phyloP scores from a whole-genome alignment of 2,329 filamentous ascomycete genomes.

The Pleoardoris graminearum region DNA sequence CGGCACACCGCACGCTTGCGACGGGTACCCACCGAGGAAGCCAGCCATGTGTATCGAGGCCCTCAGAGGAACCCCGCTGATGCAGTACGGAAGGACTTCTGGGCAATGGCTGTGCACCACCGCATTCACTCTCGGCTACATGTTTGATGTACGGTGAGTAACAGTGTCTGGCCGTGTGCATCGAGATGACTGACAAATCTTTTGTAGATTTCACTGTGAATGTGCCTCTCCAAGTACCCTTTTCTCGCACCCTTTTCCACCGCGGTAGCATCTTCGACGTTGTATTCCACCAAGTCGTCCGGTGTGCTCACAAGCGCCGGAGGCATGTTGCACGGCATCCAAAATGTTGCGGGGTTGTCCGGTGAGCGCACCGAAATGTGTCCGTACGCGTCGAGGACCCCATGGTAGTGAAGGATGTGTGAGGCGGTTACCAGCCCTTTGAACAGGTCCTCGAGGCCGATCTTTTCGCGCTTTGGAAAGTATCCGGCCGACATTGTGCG shows the following conservation, averaged over 20 bases:
- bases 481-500: slow-evolving; percentile 40
- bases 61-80: slow-evolving; percentile 47
- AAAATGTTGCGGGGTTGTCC: slow-evolving; percentile 51
- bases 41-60: slow-evolving; percentile 49
- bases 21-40: slow-evolving; percentile 47
- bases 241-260: slow-evolving; percentile 40
- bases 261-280: slow-evolving; percentile 45
- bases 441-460: slow-evolving; percentile 44
- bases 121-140: slow-evolving; percentile 43
- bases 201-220: slow-evolving; percentile 53
- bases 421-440: slow-evolving; percentile 50
- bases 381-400: slow-evolving; percentile 58
- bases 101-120: slow-evolving; percentile 51
- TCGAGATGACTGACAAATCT: slow-evolving; percentile 31
- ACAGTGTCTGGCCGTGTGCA: background rate
- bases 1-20: too few species aligned
- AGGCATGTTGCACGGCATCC: slow-evolving; percentile 49
- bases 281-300: slow-evolving; percentile 51
- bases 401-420: slow-evolving; percentile 58
- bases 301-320: slow-evolving; percentile 49
- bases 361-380: slow-evolving; percentile 60
- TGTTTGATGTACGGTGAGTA: background rate
- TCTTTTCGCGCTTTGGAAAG: slow-evolving; percentile 45
- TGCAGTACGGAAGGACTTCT: slow-evolving; percentile 49
- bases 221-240: slow-evolving; percentile 49